These are phyloP conservation scores for Cudoniella acicularis DNA, from an alignment of 495 filamentous ascomycete species.

Conservation along the genomic window DNA sequence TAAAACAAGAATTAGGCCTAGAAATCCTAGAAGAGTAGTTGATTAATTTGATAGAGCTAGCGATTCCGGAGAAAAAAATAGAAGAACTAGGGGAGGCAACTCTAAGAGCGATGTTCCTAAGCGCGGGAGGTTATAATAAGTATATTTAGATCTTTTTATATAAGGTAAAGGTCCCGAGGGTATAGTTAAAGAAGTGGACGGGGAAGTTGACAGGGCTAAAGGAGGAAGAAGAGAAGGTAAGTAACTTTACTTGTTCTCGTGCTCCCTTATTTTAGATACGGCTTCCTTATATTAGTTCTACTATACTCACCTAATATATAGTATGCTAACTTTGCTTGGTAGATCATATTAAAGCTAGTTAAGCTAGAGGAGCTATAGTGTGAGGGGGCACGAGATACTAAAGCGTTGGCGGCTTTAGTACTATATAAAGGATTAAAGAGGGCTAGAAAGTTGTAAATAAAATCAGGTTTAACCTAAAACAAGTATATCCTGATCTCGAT, in stretches of 20 bases:
- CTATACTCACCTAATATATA: constrained; percentile 4
- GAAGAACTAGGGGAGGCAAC: constrained; percentile 38
- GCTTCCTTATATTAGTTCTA: not conserved
- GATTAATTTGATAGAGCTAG: constrained; percentile 66
- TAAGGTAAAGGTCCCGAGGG: constrained; percentile 61
- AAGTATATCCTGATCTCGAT: constrained; percentile 2
- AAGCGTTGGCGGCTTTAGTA: constrained; percentile 71
- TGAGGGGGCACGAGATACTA: constrained; percentile 69
- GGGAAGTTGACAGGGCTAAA: constrained; percentile 69
- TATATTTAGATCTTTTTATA: constrained; percentile 73
- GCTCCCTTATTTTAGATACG: not conserved
- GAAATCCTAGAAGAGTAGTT: constrained; percentile 49
- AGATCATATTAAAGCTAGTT: constrained; percentile 73
- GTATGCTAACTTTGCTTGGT: constrained; percentile 1
- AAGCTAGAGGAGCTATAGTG: constrained; percentile 70
- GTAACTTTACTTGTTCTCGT: not conserved
- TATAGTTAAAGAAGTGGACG: constrained; percentile 61
- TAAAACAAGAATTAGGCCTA: constrained; percentile 69
- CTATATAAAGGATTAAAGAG: constrained; percentile 67
- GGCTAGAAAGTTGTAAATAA: constrained; percentile 56
- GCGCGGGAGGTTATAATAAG: constrained; percentile 73
- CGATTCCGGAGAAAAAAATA: constrained; percentile 29
- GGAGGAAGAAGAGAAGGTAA: constrained; percentile 62
- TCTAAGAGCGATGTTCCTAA: constrained; percentile 65
- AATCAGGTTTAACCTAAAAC: constrained; percentile 1